These are phyloP conservation scores for Moringa oleifera DNA, from an alignment of 345 rosid species.

Conservation along the genomic window DNA sequence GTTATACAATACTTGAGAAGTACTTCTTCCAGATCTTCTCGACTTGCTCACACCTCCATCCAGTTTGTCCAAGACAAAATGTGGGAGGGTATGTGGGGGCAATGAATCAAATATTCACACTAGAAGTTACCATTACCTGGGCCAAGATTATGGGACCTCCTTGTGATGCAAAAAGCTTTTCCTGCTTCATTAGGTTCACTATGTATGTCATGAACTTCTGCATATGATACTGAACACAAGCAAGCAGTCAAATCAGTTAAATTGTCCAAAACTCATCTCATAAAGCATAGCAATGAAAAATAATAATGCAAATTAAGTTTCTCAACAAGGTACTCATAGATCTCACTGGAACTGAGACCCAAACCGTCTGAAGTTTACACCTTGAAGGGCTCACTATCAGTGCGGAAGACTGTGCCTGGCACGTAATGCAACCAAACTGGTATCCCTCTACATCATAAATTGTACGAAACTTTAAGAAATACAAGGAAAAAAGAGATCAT, in stretches of 20 bases:
- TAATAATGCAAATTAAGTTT: neutral
- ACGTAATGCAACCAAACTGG: constrained; percentile 94
- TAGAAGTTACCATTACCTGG: constrained; percentile 45
- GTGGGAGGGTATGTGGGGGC: neutral
- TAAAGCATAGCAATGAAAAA: neutral
- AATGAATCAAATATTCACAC: neutral
- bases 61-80: neutral
- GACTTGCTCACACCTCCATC: neutral
- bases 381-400: constrained; percentile 80
- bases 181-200: constrained; percentile 74
- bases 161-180: constrained; percentile 89
- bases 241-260: constrained; percentile 14
- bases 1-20: too few species aligned
- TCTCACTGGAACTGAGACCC: constrained; percentile 1
- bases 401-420: constrained; percentile 79
- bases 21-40: neutral
- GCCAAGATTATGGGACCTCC: constrained; percentile 97
- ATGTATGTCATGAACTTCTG: constrained; percentile 66
- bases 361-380: constrained; percentile 22
- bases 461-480: neutral
- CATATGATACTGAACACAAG: constrained; percentile 63
- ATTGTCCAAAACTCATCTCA: neutral
- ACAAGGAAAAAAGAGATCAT: too few species aligned
- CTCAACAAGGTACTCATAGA: neutral
- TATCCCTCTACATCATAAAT: constrained; percentile 51